Evolutionary conservation across 108 stramenopile species (phyloP), one percentile per base, ranked within the genome.

Genomic region (Nitzschia palea): DNA sequence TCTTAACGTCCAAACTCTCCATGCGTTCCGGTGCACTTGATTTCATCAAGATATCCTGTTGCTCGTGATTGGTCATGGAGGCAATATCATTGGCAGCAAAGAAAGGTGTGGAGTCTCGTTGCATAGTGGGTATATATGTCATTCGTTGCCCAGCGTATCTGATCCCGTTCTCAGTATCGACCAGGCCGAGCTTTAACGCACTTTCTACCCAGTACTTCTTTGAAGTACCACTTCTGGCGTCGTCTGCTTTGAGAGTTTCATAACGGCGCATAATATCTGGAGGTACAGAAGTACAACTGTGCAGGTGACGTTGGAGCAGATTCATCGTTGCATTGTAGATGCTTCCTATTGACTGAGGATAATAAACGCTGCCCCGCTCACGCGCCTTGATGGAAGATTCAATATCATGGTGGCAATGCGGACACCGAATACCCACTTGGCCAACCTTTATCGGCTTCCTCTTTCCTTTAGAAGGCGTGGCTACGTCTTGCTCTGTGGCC

Each of bases 271-370:
- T 76, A 26, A 89, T 82, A 1, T 82, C 85, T 6, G 70, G 61
- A 6, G 86, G 84, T 14, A 92, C 83, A 20, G 71, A 67, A 15
- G 67, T 47, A 51, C 91, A 92, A n/a, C 62, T 68, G 63, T 85
- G 77, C 61, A 90, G 74, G 67, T 93, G 91, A 23, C 91, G 74
- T 60, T 90, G 91, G 51, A 90, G 78, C 25, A 89, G 55, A 60
- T 88, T 89, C 78, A 90, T 90, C 25, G 85, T 86, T 42, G 87
- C 86, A 47, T 93, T 89, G 75, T 93, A 93, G 33, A 93, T 93
- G 9, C 80, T 76, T 0, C 83, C 67, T 40, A 93, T 85, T 25
- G 68, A 57, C 6, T 79, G 85, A 20, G 87, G 90, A 50, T 91
- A 91, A 66, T 91, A 91, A 18, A 87, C 76, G 34, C 78, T 80